Evolutionary conservation across 768 basidiomycete species (phyloP).

Genomic region (Gymnopilus dilepis): DNA sequence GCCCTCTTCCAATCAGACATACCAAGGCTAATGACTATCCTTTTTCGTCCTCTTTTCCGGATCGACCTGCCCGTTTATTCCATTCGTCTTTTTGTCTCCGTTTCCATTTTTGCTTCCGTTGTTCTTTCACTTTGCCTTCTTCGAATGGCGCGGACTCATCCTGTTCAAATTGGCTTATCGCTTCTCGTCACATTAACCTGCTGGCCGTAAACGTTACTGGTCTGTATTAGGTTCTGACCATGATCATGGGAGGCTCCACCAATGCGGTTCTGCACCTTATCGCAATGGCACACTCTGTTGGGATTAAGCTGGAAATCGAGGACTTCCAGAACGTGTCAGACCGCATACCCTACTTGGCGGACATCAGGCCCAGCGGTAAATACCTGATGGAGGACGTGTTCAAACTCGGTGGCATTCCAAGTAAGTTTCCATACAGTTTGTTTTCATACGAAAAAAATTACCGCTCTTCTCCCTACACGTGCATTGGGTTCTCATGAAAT

Average conservation of each 20-base stretch:
- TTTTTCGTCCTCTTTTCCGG: slow-evolving; percentile 5
- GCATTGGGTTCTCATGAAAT: slow-evolving; percentile 1
- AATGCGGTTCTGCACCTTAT: slow-evolving; percentile 97
- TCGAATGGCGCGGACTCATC: not conserved
- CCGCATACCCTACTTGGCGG: slow-evolving; percentile 90
- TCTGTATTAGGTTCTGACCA: slow-evolving; percentile 77
- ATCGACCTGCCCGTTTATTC: slow-evolving; percentile 1
- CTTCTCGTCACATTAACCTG: not conserved
- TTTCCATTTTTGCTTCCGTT: slow-evolving; percentile 13
- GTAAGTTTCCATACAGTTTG: slow-evolving; percentile 52
- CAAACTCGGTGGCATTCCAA: slow-evolving; percentile 95
- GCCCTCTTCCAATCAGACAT: not conserved
- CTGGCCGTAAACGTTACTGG: not conserved
- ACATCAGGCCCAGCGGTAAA: slow-evolving; percentile 96
- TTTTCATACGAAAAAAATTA: slow-evolving; percentile 6
- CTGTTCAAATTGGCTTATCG: not conserved
- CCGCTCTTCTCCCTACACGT: slow-evolving; percentile 1
- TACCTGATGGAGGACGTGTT: slow-evolving; percentile 99
- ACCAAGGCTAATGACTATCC: slow-evolving; percentile 1
- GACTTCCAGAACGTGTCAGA: slow-evolving; percentile 96
- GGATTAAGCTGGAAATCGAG: slow-evolving; percentile 84
- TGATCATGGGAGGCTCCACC: slow-evolving; percentile 97
- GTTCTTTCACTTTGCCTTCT: slow-evolving; percentile 1
- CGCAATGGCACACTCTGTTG: slow-evolving; percentile 95
- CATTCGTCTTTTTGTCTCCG: not conserved